Evolutionary conservation across 768 basidiomycete genomes (phyloP).

Genomic region (Grammothele lineata): DNA sequence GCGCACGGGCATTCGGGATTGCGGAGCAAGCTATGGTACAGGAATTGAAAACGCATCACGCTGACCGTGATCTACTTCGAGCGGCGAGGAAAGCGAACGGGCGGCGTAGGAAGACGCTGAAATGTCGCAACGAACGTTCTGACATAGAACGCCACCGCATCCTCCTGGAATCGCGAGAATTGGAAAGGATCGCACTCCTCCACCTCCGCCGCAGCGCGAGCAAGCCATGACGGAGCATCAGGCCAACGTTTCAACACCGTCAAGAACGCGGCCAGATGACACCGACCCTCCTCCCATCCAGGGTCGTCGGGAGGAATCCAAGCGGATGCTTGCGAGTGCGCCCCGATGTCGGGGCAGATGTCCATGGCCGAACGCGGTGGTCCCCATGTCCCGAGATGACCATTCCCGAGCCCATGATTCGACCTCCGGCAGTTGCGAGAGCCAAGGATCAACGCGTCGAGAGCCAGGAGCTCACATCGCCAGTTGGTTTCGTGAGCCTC

Average conservation of each 20-base stretch:
- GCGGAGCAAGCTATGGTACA: too few species aligned
- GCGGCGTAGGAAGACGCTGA: background rate
- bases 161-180: background rate
- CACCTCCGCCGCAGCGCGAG: too few species aligned
- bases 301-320: too few species aligned
- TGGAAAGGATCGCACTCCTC: too few species aligned
- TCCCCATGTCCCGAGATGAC: background rate
- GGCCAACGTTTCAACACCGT: background rate
- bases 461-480: constrained; percentile 1
- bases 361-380: background rate
- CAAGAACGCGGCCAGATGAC: background rate
- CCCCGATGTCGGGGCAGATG: background rate
- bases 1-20: too few species aligned
- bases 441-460: background rate
- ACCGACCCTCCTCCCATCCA: background rate
- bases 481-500: constrained; percentile 1
- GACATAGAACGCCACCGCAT: background rate
- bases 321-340: too few species aligned
- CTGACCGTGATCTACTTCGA: too few species aligned
- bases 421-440: background rate
- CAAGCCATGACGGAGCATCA: background rate
- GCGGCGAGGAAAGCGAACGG: too few species aligned
- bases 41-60: too few species aligned
- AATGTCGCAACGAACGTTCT: background rate
- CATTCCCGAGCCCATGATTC: background rate